Base-by-base conservation (phyloP, 768 basidiomycete species). In the Amanita polypyramis region DNA sequence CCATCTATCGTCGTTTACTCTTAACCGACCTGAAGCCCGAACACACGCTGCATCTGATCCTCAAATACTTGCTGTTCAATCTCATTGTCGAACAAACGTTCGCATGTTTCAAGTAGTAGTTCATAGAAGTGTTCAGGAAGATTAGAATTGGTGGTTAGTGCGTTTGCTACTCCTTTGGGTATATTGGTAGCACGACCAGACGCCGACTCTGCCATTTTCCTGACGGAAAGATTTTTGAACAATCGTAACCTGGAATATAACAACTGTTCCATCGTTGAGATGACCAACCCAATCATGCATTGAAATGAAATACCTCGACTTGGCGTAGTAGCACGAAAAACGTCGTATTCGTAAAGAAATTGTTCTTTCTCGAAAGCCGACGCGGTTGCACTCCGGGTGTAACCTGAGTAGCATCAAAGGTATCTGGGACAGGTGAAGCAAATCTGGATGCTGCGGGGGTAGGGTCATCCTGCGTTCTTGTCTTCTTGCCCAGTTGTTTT, bases 51-150 rank as follows among this genome's bases (percentile, higher is more conserved):
- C 70, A 95, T 76, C 56, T 86, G 86, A 55, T 99, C 96, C 64
- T 98, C 95, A 60, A 94, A 98, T 3, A 71, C 75, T 36, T 71
- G 67, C 54, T 84, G 84, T 56, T 99, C 96, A 19, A 98, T 72
- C 60, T 96, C 90, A 54, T 85, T 87, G 58, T 94, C 94, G 54
- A 97, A 96, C 38, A 98, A 62, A 51, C 82, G 76, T 62, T 99
- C 96, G 60, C 88, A 90, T 3, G 86, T 80, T 50, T 85, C 86
- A 12, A 99, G 73, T 56, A 93, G 67, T 47, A 92, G 72, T 41
- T 83, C 82, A 56, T 97, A 97, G 56, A 79, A 88, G 54, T 86
- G 79, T 23, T 74, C 74, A 4, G 79, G 73, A 9, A 77, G 19
- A 60, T 51, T 17, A 20, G 62, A 33, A 45, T 59, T 64, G 30